Percentiles rank a stretch among this genome's conserved stretches.
phyloP scores from a whole-genome alignment of 2,329 filamentous ascomycete species.

The Penicillium sp. region DNA sequence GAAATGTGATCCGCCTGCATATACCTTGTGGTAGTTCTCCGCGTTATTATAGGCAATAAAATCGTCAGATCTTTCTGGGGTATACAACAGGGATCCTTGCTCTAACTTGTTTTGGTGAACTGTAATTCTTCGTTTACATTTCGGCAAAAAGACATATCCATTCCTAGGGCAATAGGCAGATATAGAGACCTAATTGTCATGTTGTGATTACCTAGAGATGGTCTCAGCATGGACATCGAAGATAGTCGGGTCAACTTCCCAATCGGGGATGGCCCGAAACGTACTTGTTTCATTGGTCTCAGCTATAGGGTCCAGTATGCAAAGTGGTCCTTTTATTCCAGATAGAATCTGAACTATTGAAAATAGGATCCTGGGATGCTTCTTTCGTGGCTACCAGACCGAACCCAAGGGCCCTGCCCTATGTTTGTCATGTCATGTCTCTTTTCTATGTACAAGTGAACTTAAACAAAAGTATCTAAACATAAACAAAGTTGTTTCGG shows the following conservation, averaged over 20 bases:
- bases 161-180: neutral
- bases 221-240: neutral
- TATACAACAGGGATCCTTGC: neutral
- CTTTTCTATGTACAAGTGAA: conserved; percentile 17
- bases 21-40: neutral
- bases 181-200: neutral
- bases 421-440: conserved; percentile 11
- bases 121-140: neutral
- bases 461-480: conserved; percentile 26
- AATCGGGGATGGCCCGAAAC: conserved; percentile 4
- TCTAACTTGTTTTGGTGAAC: neutral
- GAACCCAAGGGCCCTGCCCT: neutral
- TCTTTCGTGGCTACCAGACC: neutral
- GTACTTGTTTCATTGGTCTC: neutral
- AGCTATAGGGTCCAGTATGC: neutral
- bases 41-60: conserved; percentile 7
- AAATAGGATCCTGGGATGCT: neutral
- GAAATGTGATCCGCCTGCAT: neutral
- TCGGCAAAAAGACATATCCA: neutral
- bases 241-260: neutral
- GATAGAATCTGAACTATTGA: neutral
- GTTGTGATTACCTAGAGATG: neutral
- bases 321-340: neutral
- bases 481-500: conserved; percentile 76
- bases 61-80: neutral